phyloP scores from a whole-genome alignment of 176 grass and related monocot species.

The Musa beccarii region DNA sequence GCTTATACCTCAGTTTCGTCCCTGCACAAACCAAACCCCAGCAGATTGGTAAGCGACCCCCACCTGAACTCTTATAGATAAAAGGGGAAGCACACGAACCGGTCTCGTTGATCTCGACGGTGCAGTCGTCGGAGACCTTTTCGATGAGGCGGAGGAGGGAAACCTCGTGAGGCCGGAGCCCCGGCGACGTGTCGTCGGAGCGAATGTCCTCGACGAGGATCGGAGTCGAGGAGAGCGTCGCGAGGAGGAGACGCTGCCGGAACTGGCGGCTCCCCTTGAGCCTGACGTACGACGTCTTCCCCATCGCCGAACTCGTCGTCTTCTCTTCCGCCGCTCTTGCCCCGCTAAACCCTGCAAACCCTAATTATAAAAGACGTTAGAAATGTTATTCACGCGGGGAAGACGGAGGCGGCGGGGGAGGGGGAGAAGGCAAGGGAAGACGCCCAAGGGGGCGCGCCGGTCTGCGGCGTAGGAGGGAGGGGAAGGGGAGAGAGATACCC shows the following conservation, averaged over 20 bases:
- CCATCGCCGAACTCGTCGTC: constrained; percentile 21
- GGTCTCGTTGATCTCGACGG: constrained; percentile 68
- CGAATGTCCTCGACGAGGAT: constrained; percentile 70
- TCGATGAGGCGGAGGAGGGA: constrained; percentile 79
- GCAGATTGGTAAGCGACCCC: neutral
- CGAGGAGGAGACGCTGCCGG: constrained; percentile 70
- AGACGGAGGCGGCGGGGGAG: too few relatives aligned
- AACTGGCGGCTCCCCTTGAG: constrained; percentile 54
- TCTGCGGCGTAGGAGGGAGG: too few relatives aligned
- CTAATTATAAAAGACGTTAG: too few relatives aligned
- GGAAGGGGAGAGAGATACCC: too few relatives aligned
- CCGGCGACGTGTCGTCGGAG: constrained; percentile 46
- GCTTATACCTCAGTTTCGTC: constrained; percentile 66
- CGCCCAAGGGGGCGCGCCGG: too few relatives aligned
- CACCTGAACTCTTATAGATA: neutral
- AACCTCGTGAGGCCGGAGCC: constrained; percentile 61
- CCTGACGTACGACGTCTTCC: constrained; percentile 22
- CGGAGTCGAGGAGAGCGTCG: constrained; percentile 51
- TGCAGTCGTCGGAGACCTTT: constrained; percentile 65
- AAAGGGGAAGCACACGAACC: constrained; percentile 11
- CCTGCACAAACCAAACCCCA: constrained; percentile 28
- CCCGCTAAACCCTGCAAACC: too few relatives aligned
- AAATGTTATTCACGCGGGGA: too few relatives aligned
- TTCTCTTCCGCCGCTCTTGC: too few relatives aligned
- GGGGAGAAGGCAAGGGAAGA: too few relatives aligned